Conservation (phyloP, 768 basidiomycete genomes). For the Phanerochaete sordida region DNA sequence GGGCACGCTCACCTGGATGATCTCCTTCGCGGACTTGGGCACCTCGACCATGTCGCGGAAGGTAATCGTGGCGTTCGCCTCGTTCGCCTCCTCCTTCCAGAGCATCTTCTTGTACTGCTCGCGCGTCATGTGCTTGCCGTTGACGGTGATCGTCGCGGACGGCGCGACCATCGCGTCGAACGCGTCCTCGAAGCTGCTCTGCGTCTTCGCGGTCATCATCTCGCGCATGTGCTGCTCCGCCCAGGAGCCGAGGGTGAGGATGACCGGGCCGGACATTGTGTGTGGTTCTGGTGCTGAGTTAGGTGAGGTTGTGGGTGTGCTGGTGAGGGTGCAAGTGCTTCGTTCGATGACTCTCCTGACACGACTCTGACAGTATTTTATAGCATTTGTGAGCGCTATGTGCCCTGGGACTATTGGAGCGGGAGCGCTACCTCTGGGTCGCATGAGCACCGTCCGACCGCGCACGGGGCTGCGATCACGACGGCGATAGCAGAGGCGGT, state of each 20-base stretch:
- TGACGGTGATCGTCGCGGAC: conserved; percentile 36
- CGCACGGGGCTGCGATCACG: too few relatives aligned
- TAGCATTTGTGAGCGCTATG: too few relatives aligned
- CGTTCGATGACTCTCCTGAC: too few relatives aligned
- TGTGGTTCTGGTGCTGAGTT: not conserved
- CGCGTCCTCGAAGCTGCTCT: conserved; percentile 29
- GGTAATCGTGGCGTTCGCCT: conserved; percentile 1
- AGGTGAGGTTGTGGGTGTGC: not conserved
- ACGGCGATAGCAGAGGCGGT: too few relatives aligned
- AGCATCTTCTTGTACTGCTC: conserved; percentile 36
- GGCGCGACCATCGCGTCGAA: conserved; percentile 40
- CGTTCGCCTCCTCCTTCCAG: conserved; percentile 14
- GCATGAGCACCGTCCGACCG: too few relatives aligned
- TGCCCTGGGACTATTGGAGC: too few relatives aligned
- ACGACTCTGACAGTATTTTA: too few relatives aligned
- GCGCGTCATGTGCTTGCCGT: conserved; percentile 17
- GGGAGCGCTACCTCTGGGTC: too few relatives aligned
- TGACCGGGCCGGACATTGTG: conserved; percentile 21
- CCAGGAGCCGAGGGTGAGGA: conserved; percentile 41
- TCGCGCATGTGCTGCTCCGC: conserved; percentile 35
- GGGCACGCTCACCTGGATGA: not conserved
- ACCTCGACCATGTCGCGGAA: conserved; percentile 9
- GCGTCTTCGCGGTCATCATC: conserved; percentile 36
- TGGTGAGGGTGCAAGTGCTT: too few relatives aligned
- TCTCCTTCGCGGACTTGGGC: not conserved